These are phyloP conservation scores for Trichophyton equinum DNA, from an alignment of 2,329 filamentous ascomycete species.

Conservation along the genomic window DNA sequence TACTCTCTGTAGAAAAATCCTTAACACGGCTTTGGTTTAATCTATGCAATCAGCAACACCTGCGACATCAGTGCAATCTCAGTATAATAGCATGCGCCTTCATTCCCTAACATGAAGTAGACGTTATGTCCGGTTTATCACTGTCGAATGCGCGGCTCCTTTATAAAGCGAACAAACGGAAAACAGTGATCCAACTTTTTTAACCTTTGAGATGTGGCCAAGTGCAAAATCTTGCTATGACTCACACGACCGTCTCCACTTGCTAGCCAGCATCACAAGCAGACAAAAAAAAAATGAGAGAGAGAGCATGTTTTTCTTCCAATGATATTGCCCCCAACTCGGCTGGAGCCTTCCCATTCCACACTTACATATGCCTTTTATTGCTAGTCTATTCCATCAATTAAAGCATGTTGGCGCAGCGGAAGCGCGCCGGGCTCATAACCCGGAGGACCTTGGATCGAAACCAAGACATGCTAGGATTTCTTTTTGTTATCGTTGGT, in stretches of 20 bases:
- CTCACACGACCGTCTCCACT: neutral
- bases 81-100: no score
- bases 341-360: neutral
- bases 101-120: no score
- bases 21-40: no score
- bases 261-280: neutral
- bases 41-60: no score
- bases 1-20: no score
- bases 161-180: neutral
- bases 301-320: neutral
- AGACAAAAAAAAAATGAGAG: neutral
- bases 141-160: neutral
- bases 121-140: neutral
- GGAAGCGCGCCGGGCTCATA: conserved; percentile 30
- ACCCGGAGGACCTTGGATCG: conserved; percentile 25
- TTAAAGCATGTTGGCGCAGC: conserved; percentile 22
- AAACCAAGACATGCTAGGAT: conserved; percentile 14
- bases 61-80: no score
- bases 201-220: neutral
- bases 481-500: conserved; percentile 4
- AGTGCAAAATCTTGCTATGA: neutral
- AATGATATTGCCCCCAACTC: neutral
- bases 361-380: neutral
- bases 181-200: neutral
- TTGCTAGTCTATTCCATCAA: neutral